Evolutionary conservation across 2,329 filamentous ascomycete genomes (phyloP), one percentile per base, ranked within the genome.

Genomic region (Didymella sp.): DNA sequence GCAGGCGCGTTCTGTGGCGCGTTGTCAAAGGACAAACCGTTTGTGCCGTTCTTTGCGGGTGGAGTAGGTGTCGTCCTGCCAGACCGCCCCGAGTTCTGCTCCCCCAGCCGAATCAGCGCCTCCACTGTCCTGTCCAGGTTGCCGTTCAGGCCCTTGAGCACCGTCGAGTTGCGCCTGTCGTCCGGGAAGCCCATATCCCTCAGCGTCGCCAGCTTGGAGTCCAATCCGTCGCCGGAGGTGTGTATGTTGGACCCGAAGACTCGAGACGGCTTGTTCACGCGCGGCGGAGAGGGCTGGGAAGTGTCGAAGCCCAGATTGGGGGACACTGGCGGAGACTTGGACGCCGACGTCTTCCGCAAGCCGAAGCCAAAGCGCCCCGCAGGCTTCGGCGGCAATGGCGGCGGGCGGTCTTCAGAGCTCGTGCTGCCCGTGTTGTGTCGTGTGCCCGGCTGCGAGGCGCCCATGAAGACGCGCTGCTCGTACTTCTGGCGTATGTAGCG

Each of bases 401-500:
- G 85, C 45, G 83, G 84, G 44, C 81, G 80, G 58, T 84, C 83
- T 57, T 84, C 83, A 22, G 82, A 81, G 59, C 80, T 78, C 45
- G 80, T 84, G 61, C 85, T 85, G 55, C 83, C 84, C 6, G 85
- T 82, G 66, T 86, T 81, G 59, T 85, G 79, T 68, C 82, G 78
- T 62, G 80, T 81, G 46, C 70, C 69, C 22, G 78, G 73, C 30
- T 73, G 69, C 21, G 73, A 70, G 40, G 71, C 71, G 43, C 70
- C 70, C 58, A 75, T 72, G 62, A 85, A 81, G 13, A 81, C 78
- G 56, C 83, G 81, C 67, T 88, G 87, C 73, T 93, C 87, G 77
- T 99, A 99, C 77, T 99, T 99, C 71, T 94, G 89, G 59, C 94
- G 85, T 66, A 99, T 96, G 76, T 94, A 98, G 59, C 91, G 86